phyloP scores from a whole-genome alignment of 192 early-diverging fungal species.

The Coemansia interrupta region DNA sequence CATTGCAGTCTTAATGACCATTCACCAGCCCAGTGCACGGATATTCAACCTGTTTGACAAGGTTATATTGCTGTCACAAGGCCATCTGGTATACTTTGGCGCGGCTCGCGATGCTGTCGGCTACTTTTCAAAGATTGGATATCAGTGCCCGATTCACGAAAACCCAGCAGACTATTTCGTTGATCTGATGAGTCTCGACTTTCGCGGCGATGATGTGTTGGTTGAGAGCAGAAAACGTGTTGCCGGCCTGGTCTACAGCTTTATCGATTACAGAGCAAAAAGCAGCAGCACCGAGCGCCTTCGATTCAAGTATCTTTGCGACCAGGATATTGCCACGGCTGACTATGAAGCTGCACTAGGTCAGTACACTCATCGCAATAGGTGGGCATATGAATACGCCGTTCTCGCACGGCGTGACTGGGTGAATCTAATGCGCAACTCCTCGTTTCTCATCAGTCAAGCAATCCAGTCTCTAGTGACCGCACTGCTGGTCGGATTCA shows the following conservation, averaged over 20 bases:
- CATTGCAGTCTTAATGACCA: slow-evolving; percentile 77
- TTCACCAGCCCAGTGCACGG: slow-evolving; percentile 86
- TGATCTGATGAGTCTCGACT: slow-evolving; percentile 58
- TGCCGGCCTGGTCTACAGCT: slow-evolving; percentile 27
- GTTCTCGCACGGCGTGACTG: slow-evolving; percentile 52
- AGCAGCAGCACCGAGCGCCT: background rate
- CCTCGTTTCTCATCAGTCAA: slow-evolving; percentile 33
- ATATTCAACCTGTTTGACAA: slow-evolving; percentile 81
- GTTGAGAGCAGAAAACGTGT: slow-evolving; percentile 40
- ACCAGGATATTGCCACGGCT: slow-evolving; percentile 1
- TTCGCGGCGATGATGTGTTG: slow-evolving; percentile 31
- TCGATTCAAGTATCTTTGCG: background rate
- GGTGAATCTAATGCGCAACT: slow-evolving; percentile 45
- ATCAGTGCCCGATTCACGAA: slow-evolving; percentile 63
- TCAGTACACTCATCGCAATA: slow-evolving; percentile 8
- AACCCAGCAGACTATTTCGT: slow-evolving; percentile 73
- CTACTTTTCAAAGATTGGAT: slow-evolving; percentile 53
- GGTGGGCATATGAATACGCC: slow-evolving; percentile 50
- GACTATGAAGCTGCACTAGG: background rate
- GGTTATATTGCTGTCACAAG: slow-evolving; percentile 66
- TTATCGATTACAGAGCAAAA: slow-evolving; percentile 20
- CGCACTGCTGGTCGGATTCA: slow-evolving; percentile 56
- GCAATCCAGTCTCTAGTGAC: slow-evolving; percentile 36
- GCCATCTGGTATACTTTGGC: slow-evolving; percentile 62
- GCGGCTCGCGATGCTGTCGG: slow-evolving; percentile 26